Evolutionary conservation across 2,329 filamentous ascomycete species (phyloP).

Genomic region (Fusarium camptoceras): DNA sequence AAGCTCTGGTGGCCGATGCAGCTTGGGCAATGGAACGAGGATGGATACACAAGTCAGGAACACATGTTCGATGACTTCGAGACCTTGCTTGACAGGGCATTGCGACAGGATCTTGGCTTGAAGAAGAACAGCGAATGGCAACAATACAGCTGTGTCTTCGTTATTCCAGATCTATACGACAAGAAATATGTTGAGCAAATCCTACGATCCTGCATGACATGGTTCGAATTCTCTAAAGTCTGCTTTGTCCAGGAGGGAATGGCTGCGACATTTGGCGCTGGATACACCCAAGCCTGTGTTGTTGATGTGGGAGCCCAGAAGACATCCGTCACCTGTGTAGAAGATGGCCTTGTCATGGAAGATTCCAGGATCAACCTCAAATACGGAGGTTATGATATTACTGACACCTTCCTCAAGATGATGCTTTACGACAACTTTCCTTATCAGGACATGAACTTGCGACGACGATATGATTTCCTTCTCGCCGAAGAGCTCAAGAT

Average conservation of each 20-base stretch:
- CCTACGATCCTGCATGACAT: slow-evolving; percentile 85
- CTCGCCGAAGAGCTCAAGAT: slow-evolving; percentile 96
- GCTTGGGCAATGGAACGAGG: slow-evolving; percentile 89
- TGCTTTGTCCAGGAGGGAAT: slow-evolving; percentile 97
- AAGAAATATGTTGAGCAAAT: slow-evolving; percentile 89
- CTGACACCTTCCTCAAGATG: slow-evolving; percentile 96
- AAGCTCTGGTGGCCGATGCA: slow-evolving; percentile 93
- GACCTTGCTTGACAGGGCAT: slow-evolving; percentile 84
- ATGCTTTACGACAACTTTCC: slow-evolving; percentile 97
- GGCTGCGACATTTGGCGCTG: slow-evolving; percentile 93
- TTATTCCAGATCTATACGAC: slow-evolving; percentile 97
- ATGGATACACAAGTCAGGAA: slow-evolving; percentile 83
- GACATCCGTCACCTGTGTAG: slow-evolving; percentile 95
- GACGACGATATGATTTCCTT: slow-evolving; percentile 89
- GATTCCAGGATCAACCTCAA: slow-evolving; percentile 96
- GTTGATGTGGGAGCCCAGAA: slow-evolving; percentile 98
- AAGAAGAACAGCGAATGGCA: slow-evolving; percentile 82
- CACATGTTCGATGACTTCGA: slow-evolving; percentile 89
- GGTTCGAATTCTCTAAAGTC: slow-evolving; percentile 89
- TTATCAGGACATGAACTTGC: slow-evolving; percentile 93
- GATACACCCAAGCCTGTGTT: slow-evolving; percentile 92
- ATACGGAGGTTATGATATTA: slow-evolving; percentile 91
- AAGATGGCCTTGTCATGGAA: slow-evolving; percentile 94
- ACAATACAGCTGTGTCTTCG: slow-evolving; percentile 95
- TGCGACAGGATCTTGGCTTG: slow-evolving; percentile 85